phyloP scores from a whole-genome alignment of 805 yeast genomes.

The Myxozyma monticola region DNA sequence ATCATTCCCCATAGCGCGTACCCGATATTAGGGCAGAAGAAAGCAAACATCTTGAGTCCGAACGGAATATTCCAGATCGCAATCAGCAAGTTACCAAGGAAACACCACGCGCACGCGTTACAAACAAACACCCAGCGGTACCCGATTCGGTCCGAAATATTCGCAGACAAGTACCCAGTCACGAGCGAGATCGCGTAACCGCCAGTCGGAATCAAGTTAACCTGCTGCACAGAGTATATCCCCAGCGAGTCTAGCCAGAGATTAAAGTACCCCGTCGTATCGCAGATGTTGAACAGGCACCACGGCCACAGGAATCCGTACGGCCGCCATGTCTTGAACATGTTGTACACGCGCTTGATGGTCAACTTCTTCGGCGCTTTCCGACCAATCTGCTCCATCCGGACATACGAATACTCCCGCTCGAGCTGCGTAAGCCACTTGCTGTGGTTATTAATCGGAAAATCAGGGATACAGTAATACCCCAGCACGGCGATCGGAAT shows the following conservation, averaged over 20 bases:
- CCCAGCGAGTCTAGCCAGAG: constrained; percentile 38
- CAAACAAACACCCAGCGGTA: constrained; percentile 35
- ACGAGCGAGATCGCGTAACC: constrained; percentile 38
- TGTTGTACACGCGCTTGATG: background rate
- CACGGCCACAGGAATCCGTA: constrained; percentile 20
- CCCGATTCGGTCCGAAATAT: constrained; percentile 38
- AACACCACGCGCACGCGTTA: constrained; percentile 3
- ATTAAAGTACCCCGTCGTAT: constrained; percentile 33
- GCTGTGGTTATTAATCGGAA: constrained; percentile 54
- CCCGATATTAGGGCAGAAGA: constrained; percentile 15
- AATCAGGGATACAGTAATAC: constrained; percentile 57
- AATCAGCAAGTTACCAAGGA: constrained; percentile 37
- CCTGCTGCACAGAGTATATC: constrained; percentile 34
- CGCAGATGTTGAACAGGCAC: constrained; percentile 19
- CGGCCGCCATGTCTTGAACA: constrained; percentile 16
- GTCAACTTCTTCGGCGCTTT: constrained; percentile 14
- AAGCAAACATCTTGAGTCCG: constrained; percentile 37
- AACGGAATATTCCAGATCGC: constrained; percentile 46
- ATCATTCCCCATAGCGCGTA: constrained; percentile 27
- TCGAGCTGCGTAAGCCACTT: constrained; percentile 45
- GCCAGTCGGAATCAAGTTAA: constrained; percentile 41
- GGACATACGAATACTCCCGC: constrained; percentile 11
- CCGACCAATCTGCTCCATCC: constrained; percentile 19
- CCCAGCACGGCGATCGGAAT: constrained; percentile 23
- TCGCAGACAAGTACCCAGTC: constrained; percentile 35